Conservation (phyloP, 148 eudicot genomes). For the Camellia japonica region DNA sequence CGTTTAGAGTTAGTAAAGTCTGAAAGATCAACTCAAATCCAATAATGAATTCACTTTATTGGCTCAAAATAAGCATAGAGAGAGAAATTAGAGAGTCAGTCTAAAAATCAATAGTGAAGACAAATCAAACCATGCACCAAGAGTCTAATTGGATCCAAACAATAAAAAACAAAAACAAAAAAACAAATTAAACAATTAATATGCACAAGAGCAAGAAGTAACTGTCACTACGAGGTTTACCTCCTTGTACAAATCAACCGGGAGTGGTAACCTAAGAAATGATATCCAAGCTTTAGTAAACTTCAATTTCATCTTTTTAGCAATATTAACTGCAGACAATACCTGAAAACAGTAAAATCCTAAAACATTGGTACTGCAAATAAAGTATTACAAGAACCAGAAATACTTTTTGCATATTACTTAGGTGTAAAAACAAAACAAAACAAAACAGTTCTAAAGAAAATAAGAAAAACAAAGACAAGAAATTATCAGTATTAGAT, state of each 20-base stretch:
- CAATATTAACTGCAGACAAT: slow-evolving; percentile 31
- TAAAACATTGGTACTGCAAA: neutral
- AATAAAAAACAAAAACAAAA: neutral
- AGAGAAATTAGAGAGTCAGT: neutral
- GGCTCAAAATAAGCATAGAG: neutral
- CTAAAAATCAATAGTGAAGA: neutral
- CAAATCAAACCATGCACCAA: slow-evolving; percentile 1
- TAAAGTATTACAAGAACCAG: neutral
- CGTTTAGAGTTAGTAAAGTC: neutral
- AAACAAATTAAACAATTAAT: neutral
- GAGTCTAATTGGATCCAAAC: neutral
- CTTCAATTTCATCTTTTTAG: slow-evolving; percentile 74
- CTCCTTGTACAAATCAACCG: slow-evolving; percentile 93
- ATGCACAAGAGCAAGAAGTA: neutral
- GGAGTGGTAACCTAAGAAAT: slow-evolving; percentile 72
- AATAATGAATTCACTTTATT: neutral
- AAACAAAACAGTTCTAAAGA: neutral
- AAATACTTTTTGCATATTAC: neutral
- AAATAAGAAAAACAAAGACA: neutral
- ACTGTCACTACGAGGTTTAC: slow-evolving; percentile 32
- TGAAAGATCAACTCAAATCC: neutral
- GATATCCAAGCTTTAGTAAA: slow-evolving; percentile 88
- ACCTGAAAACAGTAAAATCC: slow-evolving; percentile 39
- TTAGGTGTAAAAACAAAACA: slow-evolving; percentile 5
- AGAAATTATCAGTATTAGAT: neutral